Evolutionary conservation across 2,329 filamentous ascomycete genomes (phyloP), one percentile per base, ranked within the genome.

Genomic region (Exophiala phaeomuriformis): DNA sequence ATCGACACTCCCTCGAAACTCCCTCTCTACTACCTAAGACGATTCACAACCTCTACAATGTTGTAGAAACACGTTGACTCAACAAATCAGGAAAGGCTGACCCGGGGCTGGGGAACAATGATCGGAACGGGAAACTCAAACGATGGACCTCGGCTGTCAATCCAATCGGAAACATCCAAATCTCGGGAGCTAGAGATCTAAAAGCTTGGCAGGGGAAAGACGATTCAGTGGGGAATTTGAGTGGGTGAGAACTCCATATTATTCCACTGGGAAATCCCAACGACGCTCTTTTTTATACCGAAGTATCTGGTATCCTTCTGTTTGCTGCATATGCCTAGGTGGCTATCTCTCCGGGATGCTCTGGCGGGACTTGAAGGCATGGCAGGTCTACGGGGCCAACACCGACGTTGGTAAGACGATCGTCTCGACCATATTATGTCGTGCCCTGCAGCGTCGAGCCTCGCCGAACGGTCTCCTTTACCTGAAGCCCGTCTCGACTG

Each of bases 341-440:
- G 32, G 4, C 39, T 46, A 27, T 4, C 27, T 35, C 33, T 36
- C 12, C 49, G 53, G 49, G 44, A 63, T 63, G 61, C 51, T 63
- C 48, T 88, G 83, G 80, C 81, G 83, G 56, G 80, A 79, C 5
- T 74, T 90, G 50, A 80, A 82, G 56, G 76, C 81, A 8, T 80
- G 87, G 62, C 88, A 93, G 68, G 74, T 94, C 36, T 94, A 86
- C 64, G 88, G 88, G 30, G 86, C 88, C 44, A 93, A 91, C 64
- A 93, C 88, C 0, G 82, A 87, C 60, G 86, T 93, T 29, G 88
- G 88, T 59, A 94, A 94, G 74, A 94, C 88, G 0, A 80, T 94
- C 32, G 78, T 90, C 53, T 84, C 85, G 1, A 89, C 86, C 0
- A 69, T 89, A 8, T 73, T 94, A 2, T 85, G 82, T 67, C 82